A percentile compares a stretch with the other conserved stretches of the same genome.
phyloP scores from a whole-genome alignment of 805 yeast species.

The Candida ovalis region DNA sequence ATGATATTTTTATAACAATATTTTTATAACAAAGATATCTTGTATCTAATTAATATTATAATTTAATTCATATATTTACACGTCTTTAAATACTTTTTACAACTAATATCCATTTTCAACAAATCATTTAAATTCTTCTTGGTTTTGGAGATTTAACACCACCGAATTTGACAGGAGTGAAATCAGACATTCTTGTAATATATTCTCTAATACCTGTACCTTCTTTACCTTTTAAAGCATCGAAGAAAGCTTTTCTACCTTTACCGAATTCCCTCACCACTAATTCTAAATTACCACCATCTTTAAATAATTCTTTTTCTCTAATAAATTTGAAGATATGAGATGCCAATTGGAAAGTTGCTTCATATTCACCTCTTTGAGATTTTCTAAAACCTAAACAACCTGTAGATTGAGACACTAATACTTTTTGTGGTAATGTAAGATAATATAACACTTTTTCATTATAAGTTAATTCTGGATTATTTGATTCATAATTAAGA shows the following conservation, averaged over 20 bases:
- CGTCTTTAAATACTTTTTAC: not conserved
- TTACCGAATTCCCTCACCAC: constrained; percentile 81
- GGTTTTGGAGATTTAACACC: constrained; percentile 82
- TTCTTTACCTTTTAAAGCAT: constrained; percentile 85
- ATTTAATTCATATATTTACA: not conserved
- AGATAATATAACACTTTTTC: constrained; percentile 74
- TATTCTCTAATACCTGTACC: constrained; percentile 66
- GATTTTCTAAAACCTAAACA: constrained; percentile 85
- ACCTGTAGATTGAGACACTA: constrained; percentile 72
- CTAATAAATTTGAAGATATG: constrained; percentile 66
- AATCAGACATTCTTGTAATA: constrained; percentile 69
- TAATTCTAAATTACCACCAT: constrained; percentile 62
- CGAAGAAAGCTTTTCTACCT: constrained; percentile 82
- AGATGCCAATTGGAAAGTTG: constrained; percentile 79
- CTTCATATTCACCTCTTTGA: constrained; percentile 90
- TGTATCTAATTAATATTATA: too few species aligned
- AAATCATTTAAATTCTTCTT: constrained; percentile 50
- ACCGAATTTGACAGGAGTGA: constrained; percentile 84
- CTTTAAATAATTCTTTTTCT: constrained; percentile 40
- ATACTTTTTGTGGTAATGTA: constrained; percentile 73
- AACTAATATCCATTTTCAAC: not conserved
- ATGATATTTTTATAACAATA: too few species aligned
- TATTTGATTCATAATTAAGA: constrained; percentile 50
- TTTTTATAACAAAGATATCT: too few species aligned
- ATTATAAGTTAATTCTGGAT: constrained; percentile 53